A percentile compares a stretch with the other conserved stretches of the same genome.
phyloP scores from a whole-genome alignment of 2,329 filamentous ascomycete species.

The Penicillium sp. region DNA sequence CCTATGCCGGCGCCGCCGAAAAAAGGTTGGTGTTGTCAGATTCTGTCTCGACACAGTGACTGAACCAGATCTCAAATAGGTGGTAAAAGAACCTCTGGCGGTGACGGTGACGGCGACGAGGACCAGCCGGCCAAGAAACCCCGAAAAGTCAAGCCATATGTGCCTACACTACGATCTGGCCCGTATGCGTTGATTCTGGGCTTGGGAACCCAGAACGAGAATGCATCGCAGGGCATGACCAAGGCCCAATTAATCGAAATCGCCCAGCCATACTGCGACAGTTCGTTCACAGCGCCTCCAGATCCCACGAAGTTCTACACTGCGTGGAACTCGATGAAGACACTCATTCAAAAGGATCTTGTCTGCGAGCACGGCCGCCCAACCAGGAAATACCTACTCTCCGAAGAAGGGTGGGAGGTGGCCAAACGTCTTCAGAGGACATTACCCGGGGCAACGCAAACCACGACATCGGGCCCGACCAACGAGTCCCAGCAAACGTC shows the following conservation, averaged over 20 bases:
- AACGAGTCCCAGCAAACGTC: conserved; percentile 3
- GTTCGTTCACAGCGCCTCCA: conserved; percentile 69
- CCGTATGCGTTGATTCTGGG: conserved; percentile 72
- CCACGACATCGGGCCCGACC: conserved; percentile 9
- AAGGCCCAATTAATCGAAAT: conserved; percentile 69
- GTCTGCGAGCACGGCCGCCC: conserved; percentile 72
- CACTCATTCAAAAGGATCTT: conserved; percentile 70
- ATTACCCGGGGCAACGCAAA: conserved; percentile 26
- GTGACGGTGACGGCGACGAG: conserved; percentile 28
- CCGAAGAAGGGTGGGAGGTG: conserved; percentile 77
- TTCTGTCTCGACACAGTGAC: conserved; percentile 16
- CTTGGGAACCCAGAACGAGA: conserved; percentile 61
- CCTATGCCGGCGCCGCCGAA: conserved; percentile 65
- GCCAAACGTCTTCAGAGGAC: conserved; percentile 65
- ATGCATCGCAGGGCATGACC: conserved; percentile 59
- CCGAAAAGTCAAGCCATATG: conserved; percentile 64
- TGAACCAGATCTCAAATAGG: conserved; percentile 7
- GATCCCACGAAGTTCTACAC: conserved; percentile 73
- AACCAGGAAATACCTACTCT: conserved; percentile 67
- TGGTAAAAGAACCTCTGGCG: conserved; percentile 35
- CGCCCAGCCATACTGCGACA: conserved; percentile 71
- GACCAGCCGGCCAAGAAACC: conserved; percentile 57
- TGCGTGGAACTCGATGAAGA: conserved; percentile 83
- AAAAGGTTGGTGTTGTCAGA: conserved; percentile 34
- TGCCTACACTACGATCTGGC: conserved; percentile 72